Evolutionary conservation across 2,329 filamentous ascomycete genomes (phyloP).

Genomic region (Cladosporium sp.): DNA sequence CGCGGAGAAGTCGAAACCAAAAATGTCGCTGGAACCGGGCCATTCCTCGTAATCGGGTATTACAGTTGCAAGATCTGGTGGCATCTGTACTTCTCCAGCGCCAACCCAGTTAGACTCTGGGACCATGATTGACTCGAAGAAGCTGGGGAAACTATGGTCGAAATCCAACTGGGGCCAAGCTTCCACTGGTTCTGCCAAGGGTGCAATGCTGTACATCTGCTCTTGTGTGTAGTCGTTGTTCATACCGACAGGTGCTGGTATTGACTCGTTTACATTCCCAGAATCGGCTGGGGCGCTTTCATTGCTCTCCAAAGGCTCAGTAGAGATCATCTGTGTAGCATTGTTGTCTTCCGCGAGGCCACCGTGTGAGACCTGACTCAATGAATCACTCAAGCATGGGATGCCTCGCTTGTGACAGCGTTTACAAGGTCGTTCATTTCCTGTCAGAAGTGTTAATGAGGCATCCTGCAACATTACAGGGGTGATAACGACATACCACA

Average conservation of each 20-base stretch:
- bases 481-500: conserved; percentile 17
- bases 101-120: conserved; percentile 12
- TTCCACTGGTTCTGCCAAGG: background rate
- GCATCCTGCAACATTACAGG: background rate
- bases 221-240: background rate
- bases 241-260: background rate
- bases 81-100: conserved; percentile 7
- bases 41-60: conserved; percentile 19
- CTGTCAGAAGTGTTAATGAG: background rate
- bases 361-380: background rate
- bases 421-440: conserved; percentile 28
- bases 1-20: conserved; percentile 18
- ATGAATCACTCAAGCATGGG: conserved; percentile 14
- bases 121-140: conserved; percentile 23
- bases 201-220: background rate
- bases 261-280: background rate
- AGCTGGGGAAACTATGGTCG: conserved; percentile 14
- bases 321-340: no score
- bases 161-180: background rate
- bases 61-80: conserved; percentile 16
- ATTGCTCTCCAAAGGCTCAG: no score
- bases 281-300: background rate
- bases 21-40: conserved; percentile 15
- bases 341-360: background rate
- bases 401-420: conserved; percentile 17